Evolutionary conservation across 169 alveolate genomes (phyloP), one percentile per base, ranked within the genome.

Genomic region (Eimeria necatrix): DNA sequence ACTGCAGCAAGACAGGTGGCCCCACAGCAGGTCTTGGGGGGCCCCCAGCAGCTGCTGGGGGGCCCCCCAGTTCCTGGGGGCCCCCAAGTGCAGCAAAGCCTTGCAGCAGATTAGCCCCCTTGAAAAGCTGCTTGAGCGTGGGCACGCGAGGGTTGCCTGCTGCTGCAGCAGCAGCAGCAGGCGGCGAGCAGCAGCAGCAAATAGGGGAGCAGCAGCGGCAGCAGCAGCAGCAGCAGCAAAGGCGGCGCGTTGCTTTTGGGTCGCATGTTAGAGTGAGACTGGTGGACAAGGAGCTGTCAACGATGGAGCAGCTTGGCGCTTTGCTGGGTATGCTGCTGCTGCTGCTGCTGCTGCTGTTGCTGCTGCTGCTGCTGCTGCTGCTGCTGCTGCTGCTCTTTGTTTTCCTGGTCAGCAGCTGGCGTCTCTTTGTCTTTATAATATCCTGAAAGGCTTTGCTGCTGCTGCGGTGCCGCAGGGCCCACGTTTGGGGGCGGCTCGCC

Each of bases 291-390:
- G 97, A 96, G 53, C 84, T 96, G 85, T 96, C 97, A 7, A 88
- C 81, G 61, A 96, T 96, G 87, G 97, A 96, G 61, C 95, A 96
- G 51, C 94, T 96, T 22, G 97, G 97, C 12, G 97, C 97, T 41
- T 70, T 95, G 56, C 80, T 96, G 88, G 97, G 97, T 84, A 46
- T 49, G 93, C 41, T 20, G 70, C 73, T 22, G 89, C 71, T 51
- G 48, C 61, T 46, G 71, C 71, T 80, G 89, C 89, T 51, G 89
- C 85, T 73, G 56, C 71, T 51, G 71, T 48, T 80, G 89, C 89
- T 80, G 46, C 71, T 80, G 89, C 46, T 68, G 78, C 71, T 26
- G 85, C 59, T 73, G 89, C 89, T 80, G 89, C 48, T 80, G 48
- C 71, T 80, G 89, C 59, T 80, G 71, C 41, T 52, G 49, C 89